phyloP scores from a whole-genome alignment of 306 rosid genomes.

The Trifolium dubium region DNA sequence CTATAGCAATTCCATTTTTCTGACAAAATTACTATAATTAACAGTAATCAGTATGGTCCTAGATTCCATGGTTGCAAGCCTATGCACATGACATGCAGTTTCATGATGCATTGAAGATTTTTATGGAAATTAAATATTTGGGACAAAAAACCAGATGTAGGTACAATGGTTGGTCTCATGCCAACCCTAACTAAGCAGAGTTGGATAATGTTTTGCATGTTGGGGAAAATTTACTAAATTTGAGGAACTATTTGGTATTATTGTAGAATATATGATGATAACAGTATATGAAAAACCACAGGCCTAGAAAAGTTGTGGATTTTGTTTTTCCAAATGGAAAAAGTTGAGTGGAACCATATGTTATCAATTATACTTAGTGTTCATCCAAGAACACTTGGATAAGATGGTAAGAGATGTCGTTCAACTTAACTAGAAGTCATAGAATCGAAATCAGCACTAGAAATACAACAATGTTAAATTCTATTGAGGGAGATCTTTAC shows the following conservation, averaged over 20 bases:
- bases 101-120: conserved; percentile 59
- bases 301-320: conserved; percentile 58
- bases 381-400: too few species aligned
- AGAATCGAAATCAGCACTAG: too few species aligned
- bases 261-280: conserved; percentile 74
- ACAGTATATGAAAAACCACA: conserved; percentile 60
- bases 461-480: too few species aligned
- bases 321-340: conserved; percentile 59
- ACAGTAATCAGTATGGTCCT: too few species aligned
- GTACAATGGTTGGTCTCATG: conserved; percentile 75
- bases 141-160: conserved; percentile 55
- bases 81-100: conserved; percentile 62
- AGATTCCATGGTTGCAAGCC: conserved; percentile 50
- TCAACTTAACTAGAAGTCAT: too few species aligned
- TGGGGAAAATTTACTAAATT: conserved; percentile 47
- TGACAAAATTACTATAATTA: not conserved
- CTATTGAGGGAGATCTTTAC: too few species aligned
- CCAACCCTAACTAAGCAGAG: conserved; percentile 61
- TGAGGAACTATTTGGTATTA: conserved; percentile 61
- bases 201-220: conserved; percentile 51
- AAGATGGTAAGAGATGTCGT: too few species aligned
- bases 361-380: conserved; percentile 57
- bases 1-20: not conserved
- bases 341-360: conserved; percentile 55
- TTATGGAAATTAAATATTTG: conserved; percentile 63